Percentiles rank a stretch among this genome's conserved stretches.
These are phyloP conservation scores for Elasticomyces elasticus DNA, from an alignment of 495 filamentous ascomycete genomes.

Conservation along the genomic window DNA sequence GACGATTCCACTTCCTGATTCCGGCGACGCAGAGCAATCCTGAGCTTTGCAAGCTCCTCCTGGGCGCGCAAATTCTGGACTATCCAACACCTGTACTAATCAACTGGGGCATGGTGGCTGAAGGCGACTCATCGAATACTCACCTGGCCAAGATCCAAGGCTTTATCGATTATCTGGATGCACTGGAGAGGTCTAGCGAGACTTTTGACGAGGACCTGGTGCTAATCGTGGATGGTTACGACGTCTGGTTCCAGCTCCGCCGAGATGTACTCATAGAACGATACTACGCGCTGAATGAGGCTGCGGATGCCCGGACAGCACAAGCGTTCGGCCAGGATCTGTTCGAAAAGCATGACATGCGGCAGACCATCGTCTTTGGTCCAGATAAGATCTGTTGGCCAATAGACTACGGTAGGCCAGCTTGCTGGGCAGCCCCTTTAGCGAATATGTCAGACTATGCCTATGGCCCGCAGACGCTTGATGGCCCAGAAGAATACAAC, in stretches of 20 bases:
- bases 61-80: slow-evolving; percentile 51
- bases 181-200: slow-evolving; percentile 29
- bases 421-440: slow-evolving; percentile 46
- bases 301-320: slow-evolving; percentile 40
- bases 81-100: slow-evolving; percentile 45
- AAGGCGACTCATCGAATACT: slow-evolving; percentile 29
- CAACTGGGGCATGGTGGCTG: slow-evolving; percentile 24
- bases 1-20: slow-evolving; percentile 50
- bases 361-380: slow-evolving; percentile 50
- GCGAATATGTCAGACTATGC: slow-evolving; percentile 47
- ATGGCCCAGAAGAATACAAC: slow-evolving; percentile 33
- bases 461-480: slow-evolving; percentile 48
- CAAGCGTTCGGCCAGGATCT: slow-evolving; percentile 35
- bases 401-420: slow-evolving; percentile 36
- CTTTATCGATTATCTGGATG: slow-evolving; percentile 42
- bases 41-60: slow-evolving; percentile 48
- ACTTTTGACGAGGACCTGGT: slow-evolving; percentile 46
- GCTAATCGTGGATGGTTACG: slow-evolving; percentile 47
- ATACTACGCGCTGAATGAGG: slow-evolving; percentile 42
- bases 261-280: slow-evolving; percentile 47
- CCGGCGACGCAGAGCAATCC: slow-evolving; percentile 41
- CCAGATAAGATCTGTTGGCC: slow-evolving; percentile 50
- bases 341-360: slow-evolving; percentile 21
- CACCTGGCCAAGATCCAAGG: slow-evolving; percentile 36
- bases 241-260: slow-evolving; percentile 54